Evolutionary conservation across 495 filamentous ascomycete genomes (phyloP), one percentile per base, ranked within the genome.

Genomic region (Haplographium delicatum): DNA sequence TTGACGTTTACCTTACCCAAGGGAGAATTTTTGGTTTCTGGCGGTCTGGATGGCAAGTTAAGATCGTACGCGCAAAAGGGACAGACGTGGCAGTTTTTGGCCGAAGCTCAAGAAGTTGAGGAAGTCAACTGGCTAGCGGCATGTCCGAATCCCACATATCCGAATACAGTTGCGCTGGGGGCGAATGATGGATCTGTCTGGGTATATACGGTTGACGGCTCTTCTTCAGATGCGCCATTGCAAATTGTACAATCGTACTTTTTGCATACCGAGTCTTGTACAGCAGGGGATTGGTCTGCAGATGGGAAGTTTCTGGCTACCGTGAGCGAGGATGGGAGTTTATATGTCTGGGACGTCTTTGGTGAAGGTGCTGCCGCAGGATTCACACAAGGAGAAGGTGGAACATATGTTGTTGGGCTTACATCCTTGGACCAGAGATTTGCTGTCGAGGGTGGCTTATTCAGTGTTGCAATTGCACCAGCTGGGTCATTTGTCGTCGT

Each of bases 341-440:
- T 99, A 56, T 89, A 89, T 67, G 90, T 95, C 31, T 95, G 88
- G 76, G 93, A 97, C 66, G 85, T 89, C 9, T 95, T 89, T 67
- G 88, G 90, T 25, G 81, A 81, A 31, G 90, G 88, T 0, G 84
- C 85, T 13, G 86, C 85, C 0, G 82, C 84, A 31, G 87, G 84
- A 9, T 69, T 93, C 10, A 73, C 81, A 8, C 79, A 78, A 37
- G 80, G 82, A 33, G 80, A 78, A 38, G 81, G 84, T 16, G 81
- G 81, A 43, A 88, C 85, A 35, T 70, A 74, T 9, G 79, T 95
- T 15, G 85, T 98, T 4, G 84, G 81, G 0, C 73, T 96, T n/a
- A 95, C 86, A 16, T 72, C 75, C 0, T 73, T 77, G 37, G 94
- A 99, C 64, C 87, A 95, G 67, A 80, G 93, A 16, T 98, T 97